Conservation (phyloP, 768 basidiomycete species). For the Kwoniella botswanensis region DNA sequence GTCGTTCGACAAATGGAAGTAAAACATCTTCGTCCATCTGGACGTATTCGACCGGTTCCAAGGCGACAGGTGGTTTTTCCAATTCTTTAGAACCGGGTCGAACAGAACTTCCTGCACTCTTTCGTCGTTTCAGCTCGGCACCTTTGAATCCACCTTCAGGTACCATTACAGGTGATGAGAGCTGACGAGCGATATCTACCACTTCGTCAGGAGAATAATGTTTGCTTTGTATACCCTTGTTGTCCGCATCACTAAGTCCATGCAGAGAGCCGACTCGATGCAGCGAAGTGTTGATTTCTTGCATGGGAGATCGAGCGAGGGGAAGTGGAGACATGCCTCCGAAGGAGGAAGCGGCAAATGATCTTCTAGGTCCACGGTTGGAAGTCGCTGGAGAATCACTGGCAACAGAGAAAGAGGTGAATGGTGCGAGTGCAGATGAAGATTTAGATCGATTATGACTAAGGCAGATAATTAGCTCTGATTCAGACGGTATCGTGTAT, state of each 20-base stretch:
- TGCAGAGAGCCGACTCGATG: slow-evolving; percentile 33
- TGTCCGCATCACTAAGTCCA: slow-evolving; percentile 15
- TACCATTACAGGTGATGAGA: slow-evolving; percentile 45
- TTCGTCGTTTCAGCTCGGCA: slow-evolving; percentile 48
- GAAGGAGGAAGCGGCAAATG: slow-evolving; percentile 49
- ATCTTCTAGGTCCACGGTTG: slow-evolving; percentile 46
- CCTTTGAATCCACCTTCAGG: slow-evolving; percentile 50
- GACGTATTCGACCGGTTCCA: slow-evolving; percentile 57
- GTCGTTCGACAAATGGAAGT: slow-evolving; percentile 84
- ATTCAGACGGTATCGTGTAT: slow-evolving; percentile 1
- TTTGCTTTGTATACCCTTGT: slow-evolving; percentile 34
- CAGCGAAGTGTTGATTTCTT: slow-evolving; percentile 17
- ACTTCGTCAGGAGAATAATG: slow-evolving; percentile 52
- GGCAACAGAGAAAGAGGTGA: slow-evolving; percentile 21
- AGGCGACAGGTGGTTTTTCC: slow-evolving; percentile 37
- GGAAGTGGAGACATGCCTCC: slow-evolving; percentile 37
- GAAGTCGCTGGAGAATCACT: slow-evolving; percentile 41
- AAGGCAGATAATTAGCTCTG: background rate
- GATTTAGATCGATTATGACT: slow-evolving; percentile 45
- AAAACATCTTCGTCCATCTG: slow-evolving; percentile 67
- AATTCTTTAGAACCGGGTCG: slow-evolving; percentile 4
- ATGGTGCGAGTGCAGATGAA: slow-evolving; percentile 45
- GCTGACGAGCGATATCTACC: slow-evolving; percentile 46
- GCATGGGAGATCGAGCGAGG: slow-evolving; percentile 26
- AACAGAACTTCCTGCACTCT: slow-evolving; percentile 31